Evolutionary conservation across 2,329 filamentous ascomycete genomes (phyloP).

Genomic region (Botryosphaeria agaves): DNA sequence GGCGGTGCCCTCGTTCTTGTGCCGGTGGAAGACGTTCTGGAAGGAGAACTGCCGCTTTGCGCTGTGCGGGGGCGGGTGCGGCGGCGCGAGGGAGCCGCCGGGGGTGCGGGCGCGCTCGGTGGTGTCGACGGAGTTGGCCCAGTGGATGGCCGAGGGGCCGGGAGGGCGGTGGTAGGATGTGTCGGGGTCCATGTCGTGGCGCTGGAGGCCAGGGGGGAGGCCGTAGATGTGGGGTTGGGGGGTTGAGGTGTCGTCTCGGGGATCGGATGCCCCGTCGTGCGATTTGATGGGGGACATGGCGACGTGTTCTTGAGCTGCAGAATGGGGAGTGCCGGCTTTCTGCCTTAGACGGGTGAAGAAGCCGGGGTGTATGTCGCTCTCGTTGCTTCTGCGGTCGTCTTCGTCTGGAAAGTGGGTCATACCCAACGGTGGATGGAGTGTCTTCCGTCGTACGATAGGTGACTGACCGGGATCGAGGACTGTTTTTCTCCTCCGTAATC

Average conservation of each 20-base stretch:
- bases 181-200: slow-evolving; percentile 32
- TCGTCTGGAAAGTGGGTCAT: slow-evolving; percentile 70
- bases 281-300: too few relatives aligned
- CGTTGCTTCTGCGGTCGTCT: slow-evolving; percentile 24
- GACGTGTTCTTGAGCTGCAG: too few relatives aligned
- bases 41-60: slow-evolving; percentile 78
- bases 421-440: slow-evolving; percentile 59
- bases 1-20: slow-evolving; percentile 10
- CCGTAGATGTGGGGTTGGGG: slow-evolving; percentile 31
- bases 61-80: slow-evolving; percentile 38
- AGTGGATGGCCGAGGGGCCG: slow-evolving; percentile 30
- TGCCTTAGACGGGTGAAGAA: slow-evolving; percentile 21
- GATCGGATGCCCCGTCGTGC: too few relatives aligned
- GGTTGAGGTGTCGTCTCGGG: slow-evolving; percentile 9
- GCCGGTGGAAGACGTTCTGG: slow-evolving; percentile 60
- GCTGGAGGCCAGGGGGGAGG: slow-evolving; percentile 23
- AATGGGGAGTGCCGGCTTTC: too few relatives aligned
- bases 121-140: slow-evolving; percentile 17
- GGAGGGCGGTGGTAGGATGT: slow-evolving; percentile 28
- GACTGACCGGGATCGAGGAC: slow-evolving; percentile 28
- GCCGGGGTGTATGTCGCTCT: slow-evolving; percentile 26
- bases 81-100: slow-evolving; percentile 30
- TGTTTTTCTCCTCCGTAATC: slow-evolving; percentile 57
- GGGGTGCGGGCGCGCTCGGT: slow-evolving; percentile 24
- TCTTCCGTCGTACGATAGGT: slow-evolving; percentile 29